phyloP scores from a whole-genome alignment of 2,329 filamentous ascomycete species.

The Neonectria coccinea region DNA sequence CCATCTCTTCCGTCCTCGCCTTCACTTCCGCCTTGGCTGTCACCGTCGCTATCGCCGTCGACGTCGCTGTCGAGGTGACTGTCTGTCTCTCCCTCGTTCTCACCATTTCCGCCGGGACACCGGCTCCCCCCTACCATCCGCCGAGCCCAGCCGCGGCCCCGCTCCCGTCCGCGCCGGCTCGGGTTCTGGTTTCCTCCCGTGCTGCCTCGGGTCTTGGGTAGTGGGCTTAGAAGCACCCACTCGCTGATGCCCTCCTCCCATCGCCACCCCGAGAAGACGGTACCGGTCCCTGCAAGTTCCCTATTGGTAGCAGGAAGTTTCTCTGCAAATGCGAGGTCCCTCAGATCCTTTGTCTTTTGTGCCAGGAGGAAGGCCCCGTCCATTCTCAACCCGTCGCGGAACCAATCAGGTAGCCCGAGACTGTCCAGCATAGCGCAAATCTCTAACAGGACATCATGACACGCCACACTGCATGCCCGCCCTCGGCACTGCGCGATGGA shows the following conservation, averaged over 20 bases:
- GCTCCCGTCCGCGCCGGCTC: conserved; percentile 19
- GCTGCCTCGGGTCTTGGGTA: conserved; percentile 27
- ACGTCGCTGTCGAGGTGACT: conserved; percentile 27
- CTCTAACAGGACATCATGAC: conserved; percentile 52
- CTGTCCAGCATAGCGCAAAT: conserved; percentile 56
- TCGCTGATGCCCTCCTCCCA: conserved; percentile 58
- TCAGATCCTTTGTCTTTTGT: conserved; percentile 63
- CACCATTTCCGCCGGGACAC: background rate
- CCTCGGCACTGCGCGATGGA: conserved; percentile 62
- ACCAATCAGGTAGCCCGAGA: conserved; percentile 48
- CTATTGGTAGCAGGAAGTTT: conserved; percentile 46
- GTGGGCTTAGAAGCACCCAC: conserved; percentile 49
- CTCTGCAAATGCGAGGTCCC: conserved; percentile 67
- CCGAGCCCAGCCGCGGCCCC: conserved; percentile 5
- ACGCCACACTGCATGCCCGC: conserved; percentile 54
- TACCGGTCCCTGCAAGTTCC: conserved; percentile 26
- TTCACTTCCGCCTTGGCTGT: conserved; percentile 15
- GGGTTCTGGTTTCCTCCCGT: conserved; percentile 21
- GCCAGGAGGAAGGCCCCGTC: conserved; percentile 65
- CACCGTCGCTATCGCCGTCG: conserved; percentile 29
- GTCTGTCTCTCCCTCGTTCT: background rate
- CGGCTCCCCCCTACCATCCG: background rate
- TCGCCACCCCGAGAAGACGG: conserved; percentile 52
- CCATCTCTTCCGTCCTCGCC: conserved; percentile 20
- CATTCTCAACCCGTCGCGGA: conserved; percentile 54